These are phyloP conservation scores for Cyberlindnera japonica DNA, from an alignment of 805 yeast genomes.

Conservation along the genomic window DNA sequence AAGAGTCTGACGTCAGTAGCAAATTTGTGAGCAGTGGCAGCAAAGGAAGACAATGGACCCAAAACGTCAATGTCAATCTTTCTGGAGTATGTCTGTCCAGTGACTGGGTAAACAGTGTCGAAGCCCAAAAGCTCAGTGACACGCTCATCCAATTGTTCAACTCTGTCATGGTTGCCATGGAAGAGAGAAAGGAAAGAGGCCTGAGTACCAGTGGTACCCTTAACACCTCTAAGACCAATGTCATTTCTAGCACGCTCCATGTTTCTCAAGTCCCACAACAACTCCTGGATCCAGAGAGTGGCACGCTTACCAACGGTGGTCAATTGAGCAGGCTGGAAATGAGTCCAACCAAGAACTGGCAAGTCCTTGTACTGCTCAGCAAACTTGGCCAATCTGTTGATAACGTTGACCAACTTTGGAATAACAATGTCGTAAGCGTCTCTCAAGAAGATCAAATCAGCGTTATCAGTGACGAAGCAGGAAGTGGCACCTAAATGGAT, in stretches of 20 bases:
- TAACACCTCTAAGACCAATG: slow-evolving; percentile 94
- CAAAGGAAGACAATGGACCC: slow-evolving; percentile 89
- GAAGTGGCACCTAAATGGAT: slow-evolving; percentile 98
- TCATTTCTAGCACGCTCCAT: slow-evolving; percentile 95
- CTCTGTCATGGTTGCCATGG: slow-evolving; percentile 96
- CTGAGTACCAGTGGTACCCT: slow-evolving; percentile 99
- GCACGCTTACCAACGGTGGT: slow-evolving; percentile 99
- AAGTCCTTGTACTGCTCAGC: slow-evolving; percentile 90
- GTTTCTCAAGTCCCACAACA: slow-evolving; percentile 96
- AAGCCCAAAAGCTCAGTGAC: slow-evolving; percentile 93
- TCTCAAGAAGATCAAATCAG: slow-evolving; percentile 92
- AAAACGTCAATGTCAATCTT: slow-evolving; percentile 94
- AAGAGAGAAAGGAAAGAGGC: slow-evolving; percentile 92
- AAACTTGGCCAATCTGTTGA: slow-evolving; percentile 81
- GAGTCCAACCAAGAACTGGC: slow-evolving; percentile 99
- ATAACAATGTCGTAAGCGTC: slow-evolving; percentile 92
- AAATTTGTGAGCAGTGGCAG: slow-evolving; percentile 95
- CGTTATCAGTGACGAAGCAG: slow-evolving; percentile 96
- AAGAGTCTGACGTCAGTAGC: slow-evolving; percentile 95
- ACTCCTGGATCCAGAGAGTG: slow-evolving; percentile 95
- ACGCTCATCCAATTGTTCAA: slow-evolving; percentile 85
- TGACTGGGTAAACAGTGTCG: slow-evolving; percentile 92
- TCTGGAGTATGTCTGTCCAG: slow-evolving; percentile 99
- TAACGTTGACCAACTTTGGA: slow-evolving; percentile 94
- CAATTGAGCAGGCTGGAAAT: slow-evolving; percentile 98